These are phyloP conservation scores for Dispira simplex DNA, from an alignment of 192 early-diverging fungal species.

Conservation along the genomic window DNA sequence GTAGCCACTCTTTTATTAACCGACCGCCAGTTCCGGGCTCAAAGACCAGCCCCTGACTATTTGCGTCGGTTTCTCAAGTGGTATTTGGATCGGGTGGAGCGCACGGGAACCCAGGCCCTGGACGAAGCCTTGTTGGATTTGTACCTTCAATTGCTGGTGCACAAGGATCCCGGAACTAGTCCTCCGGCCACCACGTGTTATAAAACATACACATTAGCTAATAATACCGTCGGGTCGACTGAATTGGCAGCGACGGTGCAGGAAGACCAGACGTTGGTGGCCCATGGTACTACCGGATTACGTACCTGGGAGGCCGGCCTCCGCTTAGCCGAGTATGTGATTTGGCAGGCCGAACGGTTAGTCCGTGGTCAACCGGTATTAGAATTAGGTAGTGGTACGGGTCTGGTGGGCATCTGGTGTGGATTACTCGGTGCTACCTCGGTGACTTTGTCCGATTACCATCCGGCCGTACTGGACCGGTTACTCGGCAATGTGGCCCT, in stretches of 20 bases:
- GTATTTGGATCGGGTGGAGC: slow-evolving; percentile 5
- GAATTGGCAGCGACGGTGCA: slow-evolving; percentile 23
- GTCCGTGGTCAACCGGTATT: neutral
- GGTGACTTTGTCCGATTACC: slow-evolving; percentile 1
- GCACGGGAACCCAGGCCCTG: neutral
- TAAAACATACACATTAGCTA: slow-evolving; percentile 26
- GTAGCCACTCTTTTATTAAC: neutral
- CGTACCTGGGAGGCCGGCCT: slow-evolving; percentile 47
- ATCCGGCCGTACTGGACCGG: neutral
- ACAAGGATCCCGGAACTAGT: no score
- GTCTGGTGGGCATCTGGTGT: slow-evolving; percentile 4
- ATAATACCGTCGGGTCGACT: neutral
- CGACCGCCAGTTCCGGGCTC: neutral
- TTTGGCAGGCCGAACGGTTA: neutral
- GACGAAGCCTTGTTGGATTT: neutral
- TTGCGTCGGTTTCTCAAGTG: slow-evolving; percentile 7
- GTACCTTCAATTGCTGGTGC: neutral
- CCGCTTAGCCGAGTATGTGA: slow-evolving; percentile 33
- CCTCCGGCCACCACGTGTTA: slow-evolving; percentile 9
- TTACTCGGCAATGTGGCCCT: neutral
- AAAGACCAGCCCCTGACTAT: neutral
- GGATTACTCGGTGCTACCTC: neutral
- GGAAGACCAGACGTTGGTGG: slow-evolving; percentile 33
- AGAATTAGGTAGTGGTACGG: slow-evolving; percentile 9
- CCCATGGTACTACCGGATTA: slow-evolving; percentile 43